Percentiles rank a stretch among this genome's conserved stretches.
These are phyloP conservation scores for Fusarium lateritium DNA, from an alignment of 2,329 filamentous ascomycete genomes.

Conservation along the genomic window DNA sequence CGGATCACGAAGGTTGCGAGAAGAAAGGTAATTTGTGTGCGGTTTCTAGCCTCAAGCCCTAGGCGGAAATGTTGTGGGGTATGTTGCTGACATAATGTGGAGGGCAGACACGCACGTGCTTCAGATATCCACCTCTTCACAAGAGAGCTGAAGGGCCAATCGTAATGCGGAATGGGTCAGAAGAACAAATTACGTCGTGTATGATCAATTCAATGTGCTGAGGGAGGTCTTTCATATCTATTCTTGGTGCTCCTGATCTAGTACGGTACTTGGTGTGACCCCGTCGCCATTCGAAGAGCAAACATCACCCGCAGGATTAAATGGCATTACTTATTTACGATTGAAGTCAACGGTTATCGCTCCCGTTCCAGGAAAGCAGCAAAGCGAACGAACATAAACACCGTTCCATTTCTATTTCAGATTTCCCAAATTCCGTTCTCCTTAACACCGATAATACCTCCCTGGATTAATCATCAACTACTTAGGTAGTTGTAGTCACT, in stretches of 20 bases:
- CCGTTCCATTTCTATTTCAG: conserved; percentile 40
- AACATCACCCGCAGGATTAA: not conserved
- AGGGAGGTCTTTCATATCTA: not conserved
- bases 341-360: conserved; percentile 26
- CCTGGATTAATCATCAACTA: conserved; percentile 18
- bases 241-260: not conserved
- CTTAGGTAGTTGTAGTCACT: conserved; percentile 41
- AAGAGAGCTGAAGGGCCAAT: not conserved
- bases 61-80: conserved; percentile 42
- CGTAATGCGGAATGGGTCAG: not conserved
- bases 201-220: not conserved
- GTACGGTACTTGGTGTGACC: not conserved
- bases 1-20: conserved; percentile 49
- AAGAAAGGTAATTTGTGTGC: conserved; percentile 52
- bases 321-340: not conserved
- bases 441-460: conserved; percentile 33
- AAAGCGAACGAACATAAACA: conserved; percentile 35
- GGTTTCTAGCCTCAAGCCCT: conserved; percentile 48
- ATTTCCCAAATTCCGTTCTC: conserved; percentile 16
- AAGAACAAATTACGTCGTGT: not conserved
- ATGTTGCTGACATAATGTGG: conserved; percentile 40
- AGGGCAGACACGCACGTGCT: conserved; percentile 28
- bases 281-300: not conserved
- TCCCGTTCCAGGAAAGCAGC: conserved; percentile 13
- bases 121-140: not conserved